Evolutionary conservation across 1,284 basidiomycete species (phyloP), one percentile per base, ranked within the genome.

Genomic region (Puccinia hordei): DNA sequence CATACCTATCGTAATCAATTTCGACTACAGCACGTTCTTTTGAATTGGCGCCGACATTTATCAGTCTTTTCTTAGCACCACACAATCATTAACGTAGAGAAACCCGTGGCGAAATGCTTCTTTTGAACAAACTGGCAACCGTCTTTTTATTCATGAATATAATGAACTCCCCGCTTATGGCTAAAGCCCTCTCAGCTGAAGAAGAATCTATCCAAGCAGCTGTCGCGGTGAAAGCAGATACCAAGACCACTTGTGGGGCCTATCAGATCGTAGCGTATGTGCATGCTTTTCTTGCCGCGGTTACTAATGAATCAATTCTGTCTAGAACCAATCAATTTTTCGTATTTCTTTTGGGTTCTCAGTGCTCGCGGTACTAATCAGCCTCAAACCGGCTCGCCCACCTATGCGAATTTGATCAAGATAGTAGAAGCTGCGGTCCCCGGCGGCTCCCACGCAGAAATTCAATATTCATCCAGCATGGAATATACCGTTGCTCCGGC

Each of bases 301-400:
- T 2, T 27, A 35, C 61, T 41, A 22, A 1, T 46, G 6, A 10
- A 22, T 27, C 10, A 66, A 44, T 24, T 46, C 12, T 19, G 5
- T 41, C 4, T 66, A 30, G 35, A 46, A 19, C 24, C 27, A 8
- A 66, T 35, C 24, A 35, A 44, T 41, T 5, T 41, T 46, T 41
- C n/a, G 10, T 59, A 1, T 12, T 59, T 24, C 9, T 12, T 59
- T 24, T 59, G 3, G 30, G 24, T 17, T 38, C 19, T 24, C 8
- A 77, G 74, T 53, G 61, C 63, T 24, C 59, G 74, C 22, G 74
- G 63, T 6, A 78, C 75, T 15, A 27, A n/a, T 38, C 49, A 78
- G 24, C n/a, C 44, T 30, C 75, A 78, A 69, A 53, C 6, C 17
- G 51, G 51, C 35, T 53, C 63, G 17, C 44, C n/a, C 27, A 51